Evolutionary conservation across 441 rosid genomes (phyloP), one percentile per base, ranked within the genome.

Genomic region (Arabidopsis hybrid): DNA sequence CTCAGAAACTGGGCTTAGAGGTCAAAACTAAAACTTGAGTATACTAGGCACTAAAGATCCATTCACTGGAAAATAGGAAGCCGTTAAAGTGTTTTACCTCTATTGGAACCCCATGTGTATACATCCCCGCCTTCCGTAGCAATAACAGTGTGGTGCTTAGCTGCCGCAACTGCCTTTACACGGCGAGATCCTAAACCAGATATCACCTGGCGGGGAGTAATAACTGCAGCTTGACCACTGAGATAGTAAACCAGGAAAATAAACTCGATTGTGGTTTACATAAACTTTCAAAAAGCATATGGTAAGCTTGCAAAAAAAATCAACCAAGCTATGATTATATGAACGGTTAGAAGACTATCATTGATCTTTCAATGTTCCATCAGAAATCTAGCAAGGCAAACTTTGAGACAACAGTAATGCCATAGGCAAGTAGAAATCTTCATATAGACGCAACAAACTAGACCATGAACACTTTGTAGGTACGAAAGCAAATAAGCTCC

Each of bases 221-320:
- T 95, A 50, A 93, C 97, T 50, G 99, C 98, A 83, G 98, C 99
- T 86, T 95, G 99, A 76, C 99, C 98, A 46, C 99, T 95, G 86
- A 76, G 76, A 87, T 43, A 12, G 40, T 35, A 72, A 69, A 71
- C 81, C 11, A 71, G 73, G 65, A 72, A 78, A 73, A 58, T 62
- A 52, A 47, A 55, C 65, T 72, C 58, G 57, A 73, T 45, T 57
- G 67, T 31, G 26, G 51, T 69, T 60, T 14, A 14, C 69, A 68
- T 60, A 75, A 61, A 56, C 49, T 67, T 59, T 39, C 13, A 26
- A 50, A 45, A 35, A 5, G 0, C 7, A 7, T 1, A 26, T 4
- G 50, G 14, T 2, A n/a, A 56, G 55, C 70, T 18, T 46, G 32
- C 35, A 36, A 69, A 61, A 14, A 60, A 40, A 31, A 26, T 12